Evolutionary conservation across 2,329 filamentous ascomycete genomes (phyloP).

Genomic region (Calonectria pauciramosa): DNA sequence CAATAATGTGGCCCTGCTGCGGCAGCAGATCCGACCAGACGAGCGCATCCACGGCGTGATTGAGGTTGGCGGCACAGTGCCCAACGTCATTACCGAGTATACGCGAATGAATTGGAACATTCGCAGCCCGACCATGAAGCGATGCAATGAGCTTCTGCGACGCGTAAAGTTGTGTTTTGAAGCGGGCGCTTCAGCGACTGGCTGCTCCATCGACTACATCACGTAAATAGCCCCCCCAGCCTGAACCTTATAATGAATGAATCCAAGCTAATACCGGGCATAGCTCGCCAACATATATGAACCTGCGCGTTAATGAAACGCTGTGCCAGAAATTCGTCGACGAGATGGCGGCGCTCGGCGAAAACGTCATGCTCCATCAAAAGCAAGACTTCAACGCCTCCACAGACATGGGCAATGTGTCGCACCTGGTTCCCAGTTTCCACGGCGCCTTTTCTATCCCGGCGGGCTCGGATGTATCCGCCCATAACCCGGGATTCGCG

Average conservation of each 20-base stretch:
- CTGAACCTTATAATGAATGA: neutral
- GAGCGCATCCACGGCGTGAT: constrained; percentile 42
- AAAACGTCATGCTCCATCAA: constrained; percentile 46
- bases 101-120: constrained; percentile 31
- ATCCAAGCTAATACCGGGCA: neutral
- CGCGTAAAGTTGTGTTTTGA: constrained; percentile 55
- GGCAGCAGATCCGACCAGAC: constrained; percentile 38
- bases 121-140: constrained; percentile 25
- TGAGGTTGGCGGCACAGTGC: constrained; percentile 26
- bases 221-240: constrained; percentile 40
- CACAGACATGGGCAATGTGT: constrained; percentile 67
- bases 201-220: constrained; percentile 53
- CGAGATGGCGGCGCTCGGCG: constrained; percentile 57
- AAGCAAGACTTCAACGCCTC: constrained; percentile 50
- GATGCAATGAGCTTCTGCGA: constrained; percentile 22
- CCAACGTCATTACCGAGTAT: constrained; percentile 31
- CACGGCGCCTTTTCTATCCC: constrained; percentile 63
- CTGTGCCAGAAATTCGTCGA: constrained; percentile 59
- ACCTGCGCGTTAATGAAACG: constrained; percentile 60
- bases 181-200: constrained; percentile 51
- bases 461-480: constrained; percentile 50
- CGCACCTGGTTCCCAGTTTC: constrained; percentile 61
- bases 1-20: constrained; percentile 33
- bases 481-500: constrained; percentile 59
- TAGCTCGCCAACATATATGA: constrained; percentile 56